Conservation (phyloP, 345 rosid species). For the Eucalyptus caleyi region DNA sequence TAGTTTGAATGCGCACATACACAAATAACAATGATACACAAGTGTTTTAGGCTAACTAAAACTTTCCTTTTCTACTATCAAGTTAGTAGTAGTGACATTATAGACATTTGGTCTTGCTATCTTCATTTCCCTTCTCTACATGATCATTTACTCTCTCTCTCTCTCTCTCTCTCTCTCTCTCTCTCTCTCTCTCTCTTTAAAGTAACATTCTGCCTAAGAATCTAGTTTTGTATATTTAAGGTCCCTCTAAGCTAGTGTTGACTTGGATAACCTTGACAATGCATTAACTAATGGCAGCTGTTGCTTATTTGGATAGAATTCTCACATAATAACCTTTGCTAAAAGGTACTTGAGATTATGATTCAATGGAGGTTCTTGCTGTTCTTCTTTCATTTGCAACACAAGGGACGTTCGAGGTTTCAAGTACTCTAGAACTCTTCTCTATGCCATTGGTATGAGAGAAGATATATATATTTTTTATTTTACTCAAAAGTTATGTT, state of each 20-base stretch:
- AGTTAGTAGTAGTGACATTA: too few relatives aligned
- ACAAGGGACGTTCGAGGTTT: background rate
- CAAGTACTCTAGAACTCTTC: background rate
- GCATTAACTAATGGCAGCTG: background rate
- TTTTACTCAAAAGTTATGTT: background rate
- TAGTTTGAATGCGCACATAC: too few relatives aligned
- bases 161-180: too few relatives aligned
- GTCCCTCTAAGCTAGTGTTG: background rate
- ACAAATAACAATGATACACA: too few relatives aligned
- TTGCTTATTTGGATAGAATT: conserved; percentile 21
- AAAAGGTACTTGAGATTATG: conserved; percentile 50
- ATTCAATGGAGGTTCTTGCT: conserved; percentile 26
- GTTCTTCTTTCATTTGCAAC: background rate
- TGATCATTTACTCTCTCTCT: too few relatives aligned
- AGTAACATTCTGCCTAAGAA: too few relatives aligned
- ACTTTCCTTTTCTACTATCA: too few relatives aligned
- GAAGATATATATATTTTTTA: background rate
- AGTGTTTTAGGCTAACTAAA: too few relatives aligned
- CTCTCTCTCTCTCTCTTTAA: rapidly evolving
- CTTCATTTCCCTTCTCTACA: too few relatives aligned
- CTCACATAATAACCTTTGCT: conserved; percentile 57
- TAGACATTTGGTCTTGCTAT: too few relatives aligned
- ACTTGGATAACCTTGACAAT: background rate
- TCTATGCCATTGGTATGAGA: background rate
- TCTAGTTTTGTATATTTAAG: too few relatives aligned